Base-by-base conservation (phyloP, 257 asterid genomes). In the Gentiana straminea region DNA sequence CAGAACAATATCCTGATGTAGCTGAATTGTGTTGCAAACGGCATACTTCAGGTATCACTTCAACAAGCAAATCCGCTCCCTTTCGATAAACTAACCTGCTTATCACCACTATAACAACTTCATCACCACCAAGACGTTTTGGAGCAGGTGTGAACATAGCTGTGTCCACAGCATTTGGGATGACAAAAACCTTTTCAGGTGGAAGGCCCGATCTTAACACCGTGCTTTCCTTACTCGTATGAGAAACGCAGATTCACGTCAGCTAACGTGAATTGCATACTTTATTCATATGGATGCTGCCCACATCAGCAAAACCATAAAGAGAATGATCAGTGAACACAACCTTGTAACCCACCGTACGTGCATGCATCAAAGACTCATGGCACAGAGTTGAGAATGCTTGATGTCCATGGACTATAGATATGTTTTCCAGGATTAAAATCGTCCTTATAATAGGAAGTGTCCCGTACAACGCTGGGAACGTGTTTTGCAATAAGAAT, bases 201-300 rank as follows among this genome's bases (percentile, higher is more conserved):
- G 94, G 91, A 81, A 85, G 69, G 34, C 97, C 98, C 35, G 99
- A 81, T 60, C 95, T 80, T 70, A 92, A 63, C 65, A 92, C 99
- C 35, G 94, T 92, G 67, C 81, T 92, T 67, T 85, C 95, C 77
- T 88, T 92, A 61, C 98, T 92, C 3, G 94, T 92, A 66, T 92
- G 97, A 64, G 98, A 92, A 64, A 92, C 98, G 64, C 97, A 92
- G 54, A 92, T 92, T 92, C 54, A 92, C 97, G 70, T 88, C 98
- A 11, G 95, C 98, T 51, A 88, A 78, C 36, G 98, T 85, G 66
- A 88, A 92, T 64, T 84, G 97, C 78, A 92, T 33, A 92, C 97
- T 79, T 92, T 92, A 81, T 92, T 88, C 98, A 88, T 88, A 75
- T 92, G 95, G 79, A 88, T 84, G 65, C 98, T 91, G 63, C 97